These are phyloP conservation scores for Lachancea cidri DNA, from an alignment of 805 yeast species.

Conservation along the genomic window DNA sequence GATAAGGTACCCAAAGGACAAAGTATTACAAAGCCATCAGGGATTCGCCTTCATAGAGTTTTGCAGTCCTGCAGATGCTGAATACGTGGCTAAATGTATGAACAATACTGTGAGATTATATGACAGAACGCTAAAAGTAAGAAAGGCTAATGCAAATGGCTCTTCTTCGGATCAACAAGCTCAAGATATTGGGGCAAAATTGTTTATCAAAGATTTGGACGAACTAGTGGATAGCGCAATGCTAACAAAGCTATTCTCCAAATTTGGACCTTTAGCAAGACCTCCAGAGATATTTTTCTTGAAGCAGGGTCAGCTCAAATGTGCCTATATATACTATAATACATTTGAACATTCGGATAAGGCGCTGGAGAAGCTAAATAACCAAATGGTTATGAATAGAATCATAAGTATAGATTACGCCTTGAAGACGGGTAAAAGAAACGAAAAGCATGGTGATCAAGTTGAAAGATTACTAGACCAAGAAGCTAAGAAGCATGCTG, in stretches of 20 bases:
- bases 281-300: slow-evolving; percentile 42
- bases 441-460: slow-evolving; percentile 68
- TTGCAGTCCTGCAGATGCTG: slow-evolving; percentile 52
- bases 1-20: slow-evolving; percentile 75
- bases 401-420: slow-evolving; percentile 65
- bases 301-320: slow-evolving; percentile 46
- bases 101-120: slow-evolving; percentile 50
- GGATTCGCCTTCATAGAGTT: slow-evolving; percentile 89
- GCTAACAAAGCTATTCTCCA: slow-evolving; percentile 46
- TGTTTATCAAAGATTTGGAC: slow-evolving; percentile 66
- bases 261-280: slow-evolving; percentile 58
- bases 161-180: slow-evolving; percentile 14
- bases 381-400: slow-evolving; percentile 62
- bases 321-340: slow-evolving; percentile 61
- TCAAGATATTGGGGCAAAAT: slow-evolving; percentile 54
- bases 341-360: slow-evolving; percentile 64
- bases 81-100: slow-evolving; percentile 58
- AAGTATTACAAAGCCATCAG: slow-evolving; percentile 62
- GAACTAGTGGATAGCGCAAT: slow-evolving; percentile 57
- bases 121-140: slow-evolving; percentile 56
- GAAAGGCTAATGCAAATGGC: slow-evolving; percentile 39
- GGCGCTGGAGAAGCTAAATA: slow-evolving; percentile 66
- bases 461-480: slow-evolving; percentile 68
- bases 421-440: slow-evolving; percentile 48
- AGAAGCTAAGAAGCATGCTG: slow-evolving; percentile 47